These are phyloP conservation scores for Fusarium paranaense DNA, from an alignment of 2,329 filamentous ascomycete species.

Conservation along the genomic window DNA sequence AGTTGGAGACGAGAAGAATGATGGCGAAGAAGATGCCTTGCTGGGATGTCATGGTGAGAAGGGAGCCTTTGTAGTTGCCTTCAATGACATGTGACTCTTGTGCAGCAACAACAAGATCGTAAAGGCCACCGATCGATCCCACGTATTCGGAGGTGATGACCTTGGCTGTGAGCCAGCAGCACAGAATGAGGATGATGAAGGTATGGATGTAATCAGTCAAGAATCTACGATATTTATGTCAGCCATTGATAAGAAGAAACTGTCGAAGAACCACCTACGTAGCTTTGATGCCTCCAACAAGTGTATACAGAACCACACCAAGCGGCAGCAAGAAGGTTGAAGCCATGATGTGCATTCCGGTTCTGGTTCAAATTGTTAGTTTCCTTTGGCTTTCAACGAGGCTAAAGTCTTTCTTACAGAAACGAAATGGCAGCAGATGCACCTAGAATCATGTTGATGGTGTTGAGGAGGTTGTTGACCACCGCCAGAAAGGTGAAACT, in stretches of 20 bases:
- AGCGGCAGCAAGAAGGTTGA: slow-evolving; percentile 86
- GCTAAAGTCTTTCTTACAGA: slow-evolving; percentile 22
- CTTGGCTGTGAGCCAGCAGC: slow-evolving; percentile 85
- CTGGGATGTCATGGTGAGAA: slow-evolving; percentile 78
- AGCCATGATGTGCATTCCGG: slow-evolving; percentile 70
- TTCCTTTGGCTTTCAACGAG: neutral
- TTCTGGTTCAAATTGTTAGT: slow-evolving; percentile 17
- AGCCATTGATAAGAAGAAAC: neutral
- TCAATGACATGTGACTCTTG: slow-evolving; percentile 76
- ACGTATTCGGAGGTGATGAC: slow-evolving; percentile 80
- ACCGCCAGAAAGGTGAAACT: slow-evolving; percentile 85
- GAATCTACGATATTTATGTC: slow-evolving; percentile 55
- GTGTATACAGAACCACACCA: slow-evolving; percentile 77
- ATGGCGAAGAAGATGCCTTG: slow-evolving; percentile 90
- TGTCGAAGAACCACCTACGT: slow-evolving; percentile 53
- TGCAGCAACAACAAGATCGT: slow-evolving; percentile 78
- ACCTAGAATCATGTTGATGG: slow-evolving; percentile 87
- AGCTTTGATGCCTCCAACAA: slow-evolving; percentile 82
- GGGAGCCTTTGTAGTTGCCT: slow-evolving; percentile 83
- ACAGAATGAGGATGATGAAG: slow-evolving; percentile 82
- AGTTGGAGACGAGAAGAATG: slow-evolving; percentile 86
- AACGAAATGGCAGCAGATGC: slow-evolving; percentile 69
- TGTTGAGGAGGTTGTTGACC: slow-evolving; percentile 87
- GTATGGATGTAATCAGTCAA: slow-evolving; percentile 89
- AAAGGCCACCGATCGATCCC: slow-evolving; percentile 81